These are phyloP conservation scores for Sutorius australiensis DNA, from an alignment of 768 basidiomycete species.

Conservation along the genomic window DNA sequence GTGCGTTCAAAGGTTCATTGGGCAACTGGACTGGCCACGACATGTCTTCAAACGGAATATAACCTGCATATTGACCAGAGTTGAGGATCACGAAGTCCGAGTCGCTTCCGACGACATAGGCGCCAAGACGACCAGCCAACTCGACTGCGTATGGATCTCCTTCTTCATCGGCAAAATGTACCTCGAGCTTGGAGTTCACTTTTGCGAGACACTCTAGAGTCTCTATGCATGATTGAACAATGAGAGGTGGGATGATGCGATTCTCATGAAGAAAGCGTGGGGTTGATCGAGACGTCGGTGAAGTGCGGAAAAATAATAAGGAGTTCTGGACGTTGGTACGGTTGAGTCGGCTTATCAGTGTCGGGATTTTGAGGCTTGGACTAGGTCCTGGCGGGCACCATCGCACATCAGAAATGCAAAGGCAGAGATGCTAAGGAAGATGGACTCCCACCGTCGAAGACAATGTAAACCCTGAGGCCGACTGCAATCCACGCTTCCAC, in stretches of 20 bases:
- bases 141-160: constrained; percentile 84
- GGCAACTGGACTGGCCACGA: constrained; percentile 46
- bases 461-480: constrained; percentile 65
- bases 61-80: constrained; percentile 71
- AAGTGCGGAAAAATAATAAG: constrained; percentile 80
- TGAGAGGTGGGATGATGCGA: constrained; percentile 70
- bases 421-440: constrained; percentile 14
- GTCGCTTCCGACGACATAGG: constrained; percentile 74
- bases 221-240: constrained; percentile 53
- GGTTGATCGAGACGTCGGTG: constrained; percentile 54
- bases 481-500: constrained; percentile 66
- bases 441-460: constrained; percentile 67
- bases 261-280: constrained; percentile 69
- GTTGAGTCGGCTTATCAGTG: constrained; percentile 54
- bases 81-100: constrained; percentile 82
- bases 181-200: constrained; percentile 38
- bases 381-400: constrained; percentile 49
- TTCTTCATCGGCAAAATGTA: constrained; percentile 79
- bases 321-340: constrained; percentile 58
- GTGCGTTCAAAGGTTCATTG: constrained; percentile 17
- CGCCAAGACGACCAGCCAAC: constrained; percentile 67
- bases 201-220: constrained; percentile 43
- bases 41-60: constrained; percentile 74
- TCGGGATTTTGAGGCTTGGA: constrained; percentile 70
- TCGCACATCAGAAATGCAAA: constrained; percentile 11